Evolutionary conservation across 345 rosid genomes (phyloP).

Genomic region (Hibiscus trionum): DNA sequence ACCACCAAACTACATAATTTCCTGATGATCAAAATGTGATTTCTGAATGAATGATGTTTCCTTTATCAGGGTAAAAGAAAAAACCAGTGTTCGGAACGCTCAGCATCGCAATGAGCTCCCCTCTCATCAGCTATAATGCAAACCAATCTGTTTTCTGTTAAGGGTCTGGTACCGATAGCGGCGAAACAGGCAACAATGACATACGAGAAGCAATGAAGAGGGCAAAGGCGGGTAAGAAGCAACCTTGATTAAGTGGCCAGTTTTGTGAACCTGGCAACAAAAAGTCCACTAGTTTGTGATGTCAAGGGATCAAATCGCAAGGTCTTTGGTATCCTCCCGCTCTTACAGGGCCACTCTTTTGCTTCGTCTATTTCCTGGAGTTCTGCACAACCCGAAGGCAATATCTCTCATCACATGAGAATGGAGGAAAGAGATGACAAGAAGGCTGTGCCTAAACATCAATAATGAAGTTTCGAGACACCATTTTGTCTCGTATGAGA

Average conservation of each 20-base stretch:
- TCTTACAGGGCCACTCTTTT: slow-evolving; percentile 69
- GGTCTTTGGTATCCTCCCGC: slow-evolving; percentile 67
- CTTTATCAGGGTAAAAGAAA: background rate
- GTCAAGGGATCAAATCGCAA: slow-evolving; percentile 74
- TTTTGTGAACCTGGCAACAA: slow-evolving; percentile 68
- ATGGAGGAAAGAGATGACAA: background rate
- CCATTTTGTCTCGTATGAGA: background rate
- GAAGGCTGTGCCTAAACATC: background rate
- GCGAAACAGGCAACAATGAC: background rate
- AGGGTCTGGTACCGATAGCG: background rate
- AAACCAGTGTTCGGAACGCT: background rate
- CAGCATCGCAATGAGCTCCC: background rate
- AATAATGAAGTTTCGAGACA: background rate
- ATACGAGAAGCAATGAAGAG: background rate
- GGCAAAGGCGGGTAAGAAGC: background rate
- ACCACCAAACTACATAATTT: background rate
- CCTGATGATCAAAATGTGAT: background rate
- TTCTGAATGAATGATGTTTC: background rate
- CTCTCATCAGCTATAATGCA: background rate
- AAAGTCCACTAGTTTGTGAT: slow-evolving; percentile 93
- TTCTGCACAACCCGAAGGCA: slow-evolving; percentile 31
- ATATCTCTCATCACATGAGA: background rate
- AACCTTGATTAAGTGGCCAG: slow-evolving; percentile 13
- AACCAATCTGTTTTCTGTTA: background rate
- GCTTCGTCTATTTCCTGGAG: slow-evolving; percentile 61